Evolutionary conservation across 2,329 filamentous ascomycete species (phyloP), one percentile per base, ranked within the genome.

Genomic region (Penicillium sumatraense): DNA sequence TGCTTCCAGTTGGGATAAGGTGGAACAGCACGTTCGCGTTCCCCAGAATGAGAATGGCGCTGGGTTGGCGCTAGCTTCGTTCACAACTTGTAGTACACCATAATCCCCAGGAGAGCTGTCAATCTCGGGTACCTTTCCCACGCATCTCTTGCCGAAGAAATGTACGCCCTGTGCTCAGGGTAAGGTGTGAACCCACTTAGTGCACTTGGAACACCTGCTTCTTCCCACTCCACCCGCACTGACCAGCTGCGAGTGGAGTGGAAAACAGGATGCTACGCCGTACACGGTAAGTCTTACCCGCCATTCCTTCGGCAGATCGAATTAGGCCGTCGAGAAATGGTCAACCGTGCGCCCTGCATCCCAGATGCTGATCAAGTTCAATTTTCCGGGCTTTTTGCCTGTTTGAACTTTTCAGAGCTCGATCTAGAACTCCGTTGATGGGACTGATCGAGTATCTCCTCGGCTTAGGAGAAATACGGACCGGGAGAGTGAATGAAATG

Each of bases 241-340:
- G 59, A 54, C 56, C 61, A 53, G n/a, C 50, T 60, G 59, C 57
- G 48, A 51, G 23, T 44, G 51, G 18, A 44, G 40, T 16, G 18
- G 24, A 36, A 51, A 31, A 51, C 42, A 35, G 40, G 36, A 56
- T 51, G 54, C 62, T 65, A 65, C 57, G 27, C 61, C 58, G 41
- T 47, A 65, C 49, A 58, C 20, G 54, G 63, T 63, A 65, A 65
- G 63, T 65, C 54, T 57, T 49, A 53, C 52, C 63, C 59, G 58
- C 61, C 54, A 42, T 53, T 48, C 40, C 56, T 60, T 63, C 62
- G 62, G 61, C 44, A 64, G 61, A 65, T 65, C 63, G 58, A 54
- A 54, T 54, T 54, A 42, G 44, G 33, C 40, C 40, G 16, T 29
- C 14, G 27, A 31, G 16, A 18, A 46, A 18, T 46, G 42, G 42